Base-by-base conservation (phyloP, 106 monocot species). In the Apostasia ramifera region DNA sequence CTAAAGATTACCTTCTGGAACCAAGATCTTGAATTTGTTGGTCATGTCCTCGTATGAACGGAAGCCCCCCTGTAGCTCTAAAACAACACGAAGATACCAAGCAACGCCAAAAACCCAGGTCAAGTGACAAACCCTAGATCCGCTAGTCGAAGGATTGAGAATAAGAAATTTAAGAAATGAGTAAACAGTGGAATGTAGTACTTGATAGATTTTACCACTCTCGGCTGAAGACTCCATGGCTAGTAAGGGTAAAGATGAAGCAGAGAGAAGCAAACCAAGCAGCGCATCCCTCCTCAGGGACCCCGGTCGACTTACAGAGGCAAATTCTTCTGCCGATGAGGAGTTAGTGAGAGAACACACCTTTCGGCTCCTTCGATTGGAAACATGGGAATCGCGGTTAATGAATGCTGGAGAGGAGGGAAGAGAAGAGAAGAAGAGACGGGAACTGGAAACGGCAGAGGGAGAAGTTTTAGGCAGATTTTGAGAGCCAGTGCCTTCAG, bases 1-100 rank as follows among this genome's bases (percentile, higher is more conserved):
- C 26, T 63, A 70, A 60, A 1, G n/a, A 55, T 75, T 60, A 93
- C 93, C 93, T 86, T 75, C 69, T 2, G 93, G 93, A 59, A 93
- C 68, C 37, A 61, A 70, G 61, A 93, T 93, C 10, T 68, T 73
- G 41, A 81, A 93, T 69, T 86, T 93, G 57, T 89, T 83, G 40
- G 46, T 73, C 80, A 89, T 83, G 59, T 92, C 92, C 66, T 81
- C 83, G 56, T 89, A 92, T 1, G 62, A 63, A 4, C 71, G 65
- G 63, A 89, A 81, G 38, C 62, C 73, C 67, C 64, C 78, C 66
- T 71, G 78, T 57, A 76, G 14, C 76, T 86, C 90, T 90, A 77
- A 56, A 26, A 26, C 26, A 26, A 26, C 39, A 37, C 45, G 26
- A 58, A 74, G 57, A 70, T 63, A 53, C 37, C 48, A 67, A 50